Percentiles rank a stretch among this genome's conserved stretches.
Evolutionary conservation across 331 rosid species (phyloP).

Genomic region (Arachis monticola): DNA sequence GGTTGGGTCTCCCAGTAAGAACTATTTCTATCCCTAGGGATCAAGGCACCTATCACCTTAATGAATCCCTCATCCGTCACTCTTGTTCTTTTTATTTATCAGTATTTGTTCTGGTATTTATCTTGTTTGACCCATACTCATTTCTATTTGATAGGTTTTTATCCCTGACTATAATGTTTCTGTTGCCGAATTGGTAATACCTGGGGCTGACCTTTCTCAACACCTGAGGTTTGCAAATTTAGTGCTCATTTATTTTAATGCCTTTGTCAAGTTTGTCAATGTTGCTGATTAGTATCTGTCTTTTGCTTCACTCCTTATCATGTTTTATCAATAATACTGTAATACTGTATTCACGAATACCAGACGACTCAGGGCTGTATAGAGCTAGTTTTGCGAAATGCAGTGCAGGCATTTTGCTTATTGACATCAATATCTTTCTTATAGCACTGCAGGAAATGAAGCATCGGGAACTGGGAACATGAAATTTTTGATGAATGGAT

Average conservation of each 20-base stretch:
- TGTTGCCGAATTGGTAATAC: conserved; percentile 81
- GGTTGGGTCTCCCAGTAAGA: too few relatives aligned
- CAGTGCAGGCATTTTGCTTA: conserved; percentile 9
- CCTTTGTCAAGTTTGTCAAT: conserved; percentile 8
- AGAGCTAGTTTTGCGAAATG: conserved; percentile 11
- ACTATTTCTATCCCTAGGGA: too few relatives aligned
- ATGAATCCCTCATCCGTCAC: not conserved
- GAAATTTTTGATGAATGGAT: conserved; percentile 84
- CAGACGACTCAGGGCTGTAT: not conserved
- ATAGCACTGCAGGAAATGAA: conserved; percentile 83
- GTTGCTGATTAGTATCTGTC: conserved; percentile 27
- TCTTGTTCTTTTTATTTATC: conserved; percentile 29
- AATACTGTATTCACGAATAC: conserved; percentile 12
- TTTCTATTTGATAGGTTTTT: conserved; percentile 61
- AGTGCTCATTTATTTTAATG: conserved; percentile 13
- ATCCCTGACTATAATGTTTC: conserved; percentile 86
- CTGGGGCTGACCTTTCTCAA: conserved; percentile 83
- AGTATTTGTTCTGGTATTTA: conserved; percentile 26
- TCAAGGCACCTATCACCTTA: too few relatives aligned
- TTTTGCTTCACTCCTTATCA: conserved; percentile 13
- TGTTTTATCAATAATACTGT: conserved; percentile 15
- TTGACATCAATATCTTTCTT: conserved; percentile 45
- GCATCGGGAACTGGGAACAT: conserved; percentile 85
- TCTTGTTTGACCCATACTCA: conserved; percentile 36
- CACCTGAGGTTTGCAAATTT: conserved; percentile 62